These are phyloP conservation scores for Cronartium quercuum DNA, from an alignment of 1,284 basidiomycete species.

Conservation along the genomic window DNA sequence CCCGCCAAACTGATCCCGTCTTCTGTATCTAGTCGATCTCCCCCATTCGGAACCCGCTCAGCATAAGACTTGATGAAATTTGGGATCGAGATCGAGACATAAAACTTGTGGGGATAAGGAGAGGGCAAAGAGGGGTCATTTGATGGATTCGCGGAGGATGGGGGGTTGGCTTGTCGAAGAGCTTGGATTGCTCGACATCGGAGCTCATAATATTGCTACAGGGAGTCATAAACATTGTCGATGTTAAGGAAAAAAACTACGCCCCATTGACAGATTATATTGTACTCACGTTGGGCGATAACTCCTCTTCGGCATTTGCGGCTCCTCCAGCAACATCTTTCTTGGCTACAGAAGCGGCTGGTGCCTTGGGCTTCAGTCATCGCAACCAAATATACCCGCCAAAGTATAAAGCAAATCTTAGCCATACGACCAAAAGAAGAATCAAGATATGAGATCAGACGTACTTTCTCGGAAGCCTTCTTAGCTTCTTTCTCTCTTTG, in stretches of 20 bases:
- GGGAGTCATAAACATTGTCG: not conserved
- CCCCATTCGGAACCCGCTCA: constrained; percentile 20
- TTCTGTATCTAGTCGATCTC: constrained; percentile 28
- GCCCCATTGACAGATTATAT: not conserved
- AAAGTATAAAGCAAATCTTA: not conserved
- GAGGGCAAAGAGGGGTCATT: constrained; percentile 58
- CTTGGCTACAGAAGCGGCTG: constrained; percentile 47
- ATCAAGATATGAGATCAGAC: not conserved
- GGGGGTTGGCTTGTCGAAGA: constrained; percentile 56
- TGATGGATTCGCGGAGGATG: constrained; percentile 57
- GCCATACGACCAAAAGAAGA: not conserved
- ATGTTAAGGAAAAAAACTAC: not conserved
- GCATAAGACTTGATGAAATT: constrained; percentile 67
- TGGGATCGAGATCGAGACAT: constrained; percentile 73
- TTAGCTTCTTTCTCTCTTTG: constrained; percentile 73
- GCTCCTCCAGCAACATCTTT: constrained; percentile 42
- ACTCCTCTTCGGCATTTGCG: constrained; percentile 61
- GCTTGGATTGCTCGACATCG: constrained; percentile 80
- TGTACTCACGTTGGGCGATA: constrained; percentile 61
- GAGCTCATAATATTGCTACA: constrained; percentile 87
- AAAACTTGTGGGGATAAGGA: constrained; percentile 99
- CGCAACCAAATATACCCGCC: not conserved
- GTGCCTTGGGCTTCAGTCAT: constrained; percentile 48
- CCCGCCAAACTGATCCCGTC: constrained; percentile 66
- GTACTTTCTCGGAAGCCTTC: constrained; percentile 64